Evolutionary conservation across 495 filamentous ascomycete species (phyloP).

Genomic region (Aspergillus leporis): DNA sequence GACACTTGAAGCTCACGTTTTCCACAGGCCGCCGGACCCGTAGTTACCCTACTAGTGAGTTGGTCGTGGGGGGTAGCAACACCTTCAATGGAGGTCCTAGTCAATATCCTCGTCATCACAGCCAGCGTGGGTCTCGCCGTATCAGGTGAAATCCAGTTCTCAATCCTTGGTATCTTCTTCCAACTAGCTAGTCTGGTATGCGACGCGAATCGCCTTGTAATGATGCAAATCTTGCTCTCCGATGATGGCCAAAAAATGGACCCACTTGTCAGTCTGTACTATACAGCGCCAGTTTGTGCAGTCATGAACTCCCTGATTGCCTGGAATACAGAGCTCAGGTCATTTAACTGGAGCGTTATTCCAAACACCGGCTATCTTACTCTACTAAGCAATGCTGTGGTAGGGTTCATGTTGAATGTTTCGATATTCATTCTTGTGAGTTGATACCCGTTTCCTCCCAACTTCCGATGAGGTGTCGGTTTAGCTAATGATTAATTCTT

Average conservation of each 20-base stretch:
- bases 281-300: constrained; percentile 79
- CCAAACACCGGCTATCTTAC: constrained; percentile 55
- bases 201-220: constrained; percentile 74
- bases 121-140: constrained; percentile 72
- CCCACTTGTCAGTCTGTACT: constrained; percentile 80
- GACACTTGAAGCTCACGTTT: neutral
- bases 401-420: constrained; percentile 77
- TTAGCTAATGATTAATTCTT: neutral
- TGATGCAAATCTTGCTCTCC: constrained; percentile 73
- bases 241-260: constrained; percentile 78
- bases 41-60: constrained; percentile 63
- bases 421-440: constrained; percentile 73
- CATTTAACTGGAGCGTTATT: constrained; percentile 54
- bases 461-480: neutral
- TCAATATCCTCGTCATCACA: constrained; percentile 75
- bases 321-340: constrained; percentile 56
- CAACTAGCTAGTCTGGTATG: constrained; percentile 70
- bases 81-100: constrained; percentile 58
- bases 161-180: constrained; percentile 65
- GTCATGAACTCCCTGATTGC: constrained; percentile 71
- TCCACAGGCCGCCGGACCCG: constrained; percentile 62
- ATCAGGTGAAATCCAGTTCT: constrained; percentile 74
- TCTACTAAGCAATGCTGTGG: constrained; percentile 65
- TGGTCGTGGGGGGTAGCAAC: constrained; percentile 65
- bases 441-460: constrained; percentile 2